These are phyloP conservation scores for Phytopythium boreale DNA, from an alignment of 352 stramenopile species.

Conservation along the genomic window DNA sequence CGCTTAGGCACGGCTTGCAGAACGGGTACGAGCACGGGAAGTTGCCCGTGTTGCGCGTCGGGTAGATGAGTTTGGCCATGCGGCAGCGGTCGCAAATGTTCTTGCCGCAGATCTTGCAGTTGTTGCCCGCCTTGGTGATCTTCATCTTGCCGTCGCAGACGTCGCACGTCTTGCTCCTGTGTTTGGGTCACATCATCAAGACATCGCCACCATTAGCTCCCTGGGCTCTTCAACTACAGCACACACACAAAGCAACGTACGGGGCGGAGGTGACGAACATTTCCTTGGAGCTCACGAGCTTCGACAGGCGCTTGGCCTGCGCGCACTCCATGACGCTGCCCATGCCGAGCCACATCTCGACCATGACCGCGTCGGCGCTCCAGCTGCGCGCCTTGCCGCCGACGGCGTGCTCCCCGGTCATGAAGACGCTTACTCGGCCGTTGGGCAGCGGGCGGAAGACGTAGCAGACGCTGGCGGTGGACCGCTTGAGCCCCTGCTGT, in stretches of 20 bases:
- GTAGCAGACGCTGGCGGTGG: constrained; percentile 56
- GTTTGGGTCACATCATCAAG: not conserved
- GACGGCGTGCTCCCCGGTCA: constrained; percentile 52
- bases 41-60: constrained; percentile 36
- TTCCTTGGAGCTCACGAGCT: constrained; percentile 47
- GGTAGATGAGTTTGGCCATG: constrained; percentile 56
- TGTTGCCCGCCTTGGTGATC: constrained; percentile 40
- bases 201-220: not conserved
- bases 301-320: constrained; percentile 55
- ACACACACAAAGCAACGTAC: constrained; percentile 19
- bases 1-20: constrained; percentile 52
- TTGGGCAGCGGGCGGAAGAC: constrained; percentile 51
- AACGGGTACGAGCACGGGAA: constrained; percentile 59
- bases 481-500: constrained; percentile 48
- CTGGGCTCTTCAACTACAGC: not conserved
- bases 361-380: constrained; percentile 50
- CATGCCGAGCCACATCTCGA: constrained; percentile 59
- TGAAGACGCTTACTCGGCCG: constrained; percentile 54
- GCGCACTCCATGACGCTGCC: constrained; percentile 49
- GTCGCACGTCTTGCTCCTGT: constrained; percentile 47
- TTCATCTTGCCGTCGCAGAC: constrained; percentile 64
- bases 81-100: constrained; percentile 65
- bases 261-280: constrained; percentile 42
- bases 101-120: constrained; percentile 69
- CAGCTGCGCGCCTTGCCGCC: constrained; percentile 58